Percentiles rank a stretch among this genome's conserved stretches.
Evolutionary conservation across 2,329 filamentous ascomycete genomes (phyloP).

Genomic region (Nannizziopsis arthrosporioides): DNA sequence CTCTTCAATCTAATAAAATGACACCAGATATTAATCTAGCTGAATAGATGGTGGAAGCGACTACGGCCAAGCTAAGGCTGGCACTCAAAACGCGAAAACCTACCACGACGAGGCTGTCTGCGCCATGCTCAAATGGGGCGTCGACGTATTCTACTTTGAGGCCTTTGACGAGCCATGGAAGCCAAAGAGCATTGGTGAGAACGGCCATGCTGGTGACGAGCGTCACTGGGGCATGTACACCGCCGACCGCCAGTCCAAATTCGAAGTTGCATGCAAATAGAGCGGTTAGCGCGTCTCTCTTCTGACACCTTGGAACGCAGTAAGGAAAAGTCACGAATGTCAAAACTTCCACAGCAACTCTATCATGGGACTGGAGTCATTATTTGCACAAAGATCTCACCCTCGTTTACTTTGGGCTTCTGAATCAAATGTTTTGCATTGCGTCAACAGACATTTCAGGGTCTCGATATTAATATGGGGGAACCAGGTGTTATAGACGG

Average conservation of each 20-base stretch:
- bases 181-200: conserved; percentile 51
- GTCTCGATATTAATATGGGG: not conserved
- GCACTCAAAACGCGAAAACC: conserved; percentile 45
- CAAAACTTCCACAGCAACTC: not conserved
- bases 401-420: too few species aligned
- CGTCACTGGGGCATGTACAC: conserved; percentile 60
- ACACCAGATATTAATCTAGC: not conserved
- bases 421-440: too few species aligned
- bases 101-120: conserved; percentile 55
- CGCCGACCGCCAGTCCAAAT: conserved; percentile 48
- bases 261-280: conserved; percentile 36
- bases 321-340: not conserved
- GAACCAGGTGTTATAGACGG: not conserved
- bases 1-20: not conserved
- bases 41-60: conserved; percentile 42
- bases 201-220: conserved; percentile 51
- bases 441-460: too few species aligned
- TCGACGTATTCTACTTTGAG: conserved; percentile 63
- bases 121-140: conserved; percentile 51
- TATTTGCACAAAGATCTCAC: too few species aligned
- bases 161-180: conserved; percentile 64
- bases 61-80: conserved; percentile 51
- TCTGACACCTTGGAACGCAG: not conserved
- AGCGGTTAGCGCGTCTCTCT: not conserved
- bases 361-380: not conserved